These are phyloP conservation scores for Amoebophrya sp. DNA, from an alignment of 169 alveolate species.

Conservation along the genomic window DNA sequence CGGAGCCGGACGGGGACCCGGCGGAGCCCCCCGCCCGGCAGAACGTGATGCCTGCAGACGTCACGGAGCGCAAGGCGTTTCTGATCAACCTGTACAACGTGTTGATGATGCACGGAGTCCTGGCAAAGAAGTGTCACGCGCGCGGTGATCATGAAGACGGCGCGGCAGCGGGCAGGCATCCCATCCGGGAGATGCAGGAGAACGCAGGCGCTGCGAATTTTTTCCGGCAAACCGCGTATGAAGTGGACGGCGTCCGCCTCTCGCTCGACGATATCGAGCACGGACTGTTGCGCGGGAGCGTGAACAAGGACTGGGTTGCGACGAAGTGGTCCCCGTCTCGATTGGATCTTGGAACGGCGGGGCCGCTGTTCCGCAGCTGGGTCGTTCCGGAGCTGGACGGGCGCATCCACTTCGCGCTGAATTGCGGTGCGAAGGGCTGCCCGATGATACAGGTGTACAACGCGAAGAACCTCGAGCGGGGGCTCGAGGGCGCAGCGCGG, in stretches of 20 bases:
- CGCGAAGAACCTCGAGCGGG: background rate
- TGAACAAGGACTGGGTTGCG: too few relatives aligned
- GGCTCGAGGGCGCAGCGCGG: background rate
- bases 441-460: background rate
- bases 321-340: too few relatives aligned
- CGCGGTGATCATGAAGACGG: background rate
- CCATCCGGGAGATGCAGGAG: too few relatives aligned
- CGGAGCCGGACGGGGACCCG: background rate
- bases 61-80: background rate
- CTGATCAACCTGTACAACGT: background rate
- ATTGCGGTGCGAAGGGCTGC: background rate
- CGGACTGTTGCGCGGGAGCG: background rate
- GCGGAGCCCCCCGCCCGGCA: background rate
- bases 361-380: too few relatives aligned
- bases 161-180: too few relatives aligned
- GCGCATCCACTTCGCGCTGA: background rate
- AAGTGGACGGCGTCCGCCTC: background rate
- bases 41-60: background rate
- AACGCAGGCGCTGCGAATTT: background rate
- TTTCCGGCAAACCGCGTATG: background rate
- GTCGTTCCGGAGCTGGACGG: too few relatives aligned
- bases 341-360: too few relatives aligned
- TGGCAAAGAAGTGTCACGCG: background rate
- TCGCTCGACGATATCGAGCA: background rate
- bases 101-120: background rate